Conservation (phyloP, 345 rosid species). For the Camelina laxa region DNA sequence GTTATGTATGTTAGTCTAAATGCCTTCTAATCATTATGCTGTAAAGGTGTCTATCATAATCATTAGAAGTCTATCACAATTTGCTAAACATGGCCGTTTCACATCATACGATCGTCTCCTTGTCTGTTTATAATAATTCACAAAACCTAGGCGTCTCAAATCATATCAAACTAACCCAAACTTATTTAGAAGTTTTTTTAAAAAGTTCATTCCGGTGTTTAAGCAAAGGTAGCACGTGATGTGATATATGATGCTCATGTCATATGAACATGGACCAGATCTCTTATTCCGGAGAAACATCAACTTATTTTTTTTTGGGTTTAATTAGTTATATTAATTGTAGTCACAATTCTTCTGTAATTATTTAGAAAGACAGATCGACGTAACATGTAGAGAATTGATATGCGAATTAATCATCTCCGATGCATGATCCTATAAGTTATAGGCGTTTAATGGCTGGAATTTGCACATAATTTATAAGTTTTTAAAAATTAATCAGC, state of each 20-base stretch:
- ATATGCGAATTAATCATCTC: slow-evolving; percentile 1
- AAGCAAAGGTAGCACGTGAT: slow-evolving; percentile 41
- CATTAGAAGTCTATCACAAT: background rate
- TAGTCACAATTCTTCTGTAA: slow-evolving; percentile 10
- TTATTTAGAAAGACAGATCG: slow-evolving; percentile 38
- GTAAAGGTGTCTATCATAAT: slow-evolving; percentile 4
- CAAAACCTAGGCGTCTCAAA: slow-evolving; percentile 6
- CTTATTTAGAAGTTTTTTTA: background rate
- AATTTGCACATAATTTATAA: background rate
- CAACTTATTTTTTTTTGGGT: background rate
- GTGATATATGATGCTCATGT: slow-evolving; percentile 2
- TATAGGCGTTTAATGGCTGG: slow-evolving; percentile 12
- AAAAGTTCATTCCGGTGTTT: slow-evolving; percentile 20
- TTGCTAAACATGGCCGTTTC: slow-evolving; percentile 11
- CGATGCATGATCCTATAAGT: background rate
- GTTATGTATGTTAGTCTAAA: background rate
- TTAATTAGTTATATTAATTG: background rate
- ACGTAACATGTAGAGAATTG: background rate
- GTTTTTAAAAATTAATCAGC: background rate
- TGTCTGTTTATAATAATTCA: slow-evolving; percentile 10
- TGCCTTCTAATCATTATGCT: background rate
- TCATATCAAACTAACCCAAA: background rate
- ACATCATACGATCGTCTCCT: background rate
- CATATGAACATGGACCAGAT: slow-evolving; percentile 38
- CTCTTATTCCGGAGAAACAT: slow-evolving; percentile 38